phyloP scores from a whole-genome alignment of 2,329 filamentous ascomycete genomes.

The Alternaria gaisen region DNA sequence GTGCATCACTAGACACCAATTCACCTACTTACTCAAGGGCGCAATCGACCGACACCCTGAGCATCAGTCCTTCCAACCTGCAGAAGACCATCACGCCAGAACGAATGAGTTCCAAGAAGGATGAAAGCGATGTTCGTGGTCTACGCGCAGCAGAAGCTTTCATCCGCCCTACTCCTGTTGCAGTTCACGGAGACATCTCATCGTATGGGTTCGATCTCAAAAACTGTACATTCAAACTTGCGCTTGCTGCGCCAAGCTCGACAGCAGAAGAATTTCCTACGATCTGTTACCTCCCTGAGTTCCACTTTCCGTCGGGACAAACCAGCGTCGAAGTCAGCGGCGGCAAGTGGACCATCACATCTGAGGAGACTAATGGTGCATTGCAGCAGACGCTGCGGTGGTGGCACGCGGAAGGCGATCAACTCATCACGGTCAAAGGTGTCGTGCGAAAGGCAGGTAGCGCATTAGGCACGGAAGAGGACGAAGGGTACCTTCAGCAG shows the following conservation, averaged over 20 bases:
- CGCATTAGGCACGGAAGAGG: slow-evolving; percentile 67
- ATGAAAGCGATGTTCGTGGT: slow-evolving; percentile 58
- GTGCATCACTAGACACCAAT: slow-evolving; percentile 58
- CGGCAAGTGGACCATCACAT: slow-evolving; percentile 88
- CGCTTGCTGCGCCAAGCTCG: slow-evolving; percentile 68
- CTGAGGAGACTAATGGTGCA: slow-evolving; percentile 73
- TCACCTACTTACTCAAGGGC: slow-evolving; percentile 66
- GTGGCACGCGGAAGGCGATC: slow-evolving; percentile 91
- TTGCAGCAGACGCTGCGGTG: slow-evolving; percentile 81
- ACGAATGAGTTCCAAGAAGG: slow-evolving; percentile 50
- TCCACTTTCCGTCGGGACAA: slow-evolving; percentile 83
- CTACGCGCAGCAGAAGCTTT: slow-evolving; percentile 93
- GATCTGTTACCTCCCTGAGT: slow-evolving; percentile 85
- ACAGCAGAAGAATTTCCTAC: slow-evolving; percentile 75
- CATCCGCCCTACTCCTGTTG: slow-evolving; percentile 82
- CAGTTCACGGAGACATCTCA: slow-evolving; percentile 74
- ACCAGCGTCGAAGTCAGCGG: slow-evolving; percentile 79
- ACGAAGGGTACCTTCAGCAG: slow-evolving; percentile 79
- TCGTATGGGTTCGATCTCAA: slow-evolving; percentile 83
- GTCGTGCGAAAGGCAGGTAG: slow-evolving; percentile 66
- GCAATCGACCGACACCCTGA: slow-evolving; percentile 57
- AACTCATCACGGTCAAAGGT: slow-evolving; percentile 79
- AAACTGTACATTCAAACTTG: slow-evolving; percentile 78
- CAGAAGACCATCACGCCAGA: slow-evolving; percentile 73
- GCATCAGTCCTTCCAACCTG: slow-evolving; percentile 77